Percentiles rank a stretch among this genome's conserved stretches.
phyloP scores from a whole-genome alignment of 108 stramenopile genomes.

The Cyclotella kingstonii region DNA sequence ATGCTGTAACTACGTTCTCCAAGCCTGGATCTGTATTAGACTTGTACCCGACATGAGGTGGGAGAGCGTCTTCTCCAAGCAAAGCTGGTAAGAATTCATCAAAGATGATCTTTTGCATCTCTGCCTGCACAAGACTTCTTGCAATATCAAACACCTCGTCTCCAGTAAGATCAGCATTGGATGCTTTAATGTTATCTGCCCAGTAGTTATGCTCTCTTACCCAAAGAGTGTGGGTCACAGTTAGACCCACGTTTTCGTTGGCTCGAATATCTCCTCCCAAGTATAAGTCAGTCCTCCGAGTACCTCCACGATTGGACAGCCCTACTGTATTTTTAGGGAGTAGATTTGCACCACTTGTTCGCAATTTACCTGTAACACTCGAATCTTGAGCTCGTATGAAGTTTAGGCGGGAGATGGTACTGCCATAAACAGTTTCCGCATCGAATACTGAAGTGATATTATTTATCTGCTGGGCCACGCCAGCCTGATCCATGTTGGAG shows the following conservation, averaged over 20 bases:
- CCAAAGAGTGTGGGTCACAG: slow-evolving; percentile 26
- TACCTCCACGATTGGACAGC: slow-evolving; percentile 25
- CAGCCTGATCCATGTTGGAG: neutral
- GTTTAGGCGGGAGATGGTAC: neutral
- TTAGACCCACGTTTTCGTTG: slow-evolving; percentile 40
- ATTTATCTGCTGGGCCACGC: slow-evolving; percentile 5
- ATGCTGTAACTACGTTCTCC: slow-evolving; percentile 31
- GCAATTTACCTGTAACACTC: neutral
- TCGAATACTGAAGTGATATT: slow-evolving; percentile 8
- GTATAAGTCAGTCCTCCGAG: slow-evolving; percentile 25
- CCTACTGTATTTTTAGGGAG: slow-evolving; percentile 20
- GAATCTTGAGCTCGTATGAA: slow-evolving; percentile 16
- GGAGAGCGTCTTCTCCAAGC: slow-evolving; percentile 33
- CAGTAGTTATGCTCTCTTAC: slow-evolving; percentile 45
- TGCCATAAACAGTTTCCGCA: slow-evolving; percentile 14
- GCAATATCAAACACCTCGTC: slow-evolving; percentile 30
- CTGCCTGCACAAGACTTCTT: slow-evolving; percentile 25
- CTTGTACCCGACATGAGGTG: slow-evolving; percentile 31
- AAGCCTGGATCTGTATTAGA: slow-evolving; percentile 26
- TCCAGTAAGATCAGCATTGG: slow-evolving; percentile 7
- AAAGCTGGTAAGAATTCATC: slow-evolving; percentile 42
- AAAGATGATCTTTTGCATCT: slow-evolving; percentile 37
- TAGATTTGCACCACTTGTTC: slow-evolving; percentile 16
- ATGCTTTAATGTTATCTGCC: slow-evolving; percentile 16
- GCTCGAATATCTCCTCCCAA: slow-evolving; percentile 45